Evolutionary conservation across 208 protist species (phyloP), one percentile per base, ranked within the genome.

Genomic region (Acanthamoeba quina): DNA sequence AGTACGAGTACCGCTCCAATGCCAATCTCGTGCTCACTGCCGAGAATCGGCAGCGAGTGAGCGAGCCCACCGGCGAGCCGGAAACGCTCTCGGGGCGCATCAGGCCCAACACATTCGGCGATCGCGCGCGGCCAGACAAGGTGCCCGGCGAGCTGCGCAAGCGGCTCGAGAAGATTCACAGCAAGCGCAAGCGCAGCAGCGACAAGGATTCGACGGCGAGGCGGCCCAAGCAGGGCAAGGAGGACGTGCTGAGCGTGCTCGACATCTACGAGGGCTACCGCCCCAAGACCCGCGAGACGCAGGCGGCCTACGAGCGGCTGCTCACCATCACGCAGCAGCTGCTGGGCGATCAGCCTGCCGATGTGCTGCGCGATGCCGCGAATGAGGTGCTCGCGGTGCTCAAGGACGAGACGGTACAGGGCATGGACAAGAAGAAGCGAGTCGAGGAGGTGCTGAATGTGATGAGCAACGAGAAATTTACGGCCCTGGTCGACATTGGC

Each of bases 301-400:
- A 94, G 49, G 44, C 64, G 0, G 95, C 94, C 17, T 98, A 98
- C 85, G 97, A 98, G 78, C 83, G 94, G 9, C 34, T 99, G 31
- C 94, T 99, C 19, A 94, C 78, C 29, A 95, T 98, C 34, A 90
- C 98, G 13, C 94, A 97, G 64, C 10, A 56, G 21, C 74, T 95
- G 64, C 56, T 99, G 9, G 98, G 97, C 26, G 98, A 98, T 89
- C 96, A 98, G 94, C 96, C 97, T 26, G 94, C 96, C 5, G 97
- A 98, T 58, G 96, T 98, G 10, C 80, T 99, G 13, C 95, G 96
- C 37, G 98, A 96, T 34, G 98, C 98, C 9, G 96, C 96, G 1
- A 97, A 98, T 60, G 98, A 99, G 94, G 96, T 98, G 21, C 82
- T 99, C 9, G 94, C 94, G 11, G 95, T 98, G 24, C 88, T 99